Conservation (phyloP, 2,329 filamentous ascomycete genomes). For the Fusarium duplospermum region DNA sequence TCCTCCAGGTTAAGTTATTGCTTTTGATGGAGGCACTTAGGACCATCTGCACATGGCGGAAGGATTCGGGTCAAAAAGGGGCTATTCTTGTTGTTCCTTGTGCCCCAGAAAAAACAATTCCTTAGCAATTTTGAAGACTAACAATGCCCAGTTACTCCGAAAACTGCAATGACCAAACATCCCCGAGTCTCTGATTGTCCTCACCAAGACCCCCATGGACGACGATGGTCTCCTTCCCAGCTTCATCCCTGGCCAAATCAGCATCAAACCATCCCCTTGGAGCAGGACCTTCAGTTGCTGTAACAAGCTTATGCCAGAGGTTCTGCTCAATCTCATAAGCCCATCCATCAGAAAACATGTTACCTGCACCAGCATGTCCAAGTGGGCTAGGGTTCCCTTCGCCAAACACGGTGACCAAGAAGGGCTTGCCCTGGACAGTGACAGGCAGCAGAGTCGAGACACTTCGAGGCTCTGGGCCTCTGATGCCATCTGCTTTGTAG, state of each 20-base stretch:
- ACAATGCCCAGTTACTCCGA: not conserved
- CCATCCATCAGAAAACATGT: constrained; percentile 56
- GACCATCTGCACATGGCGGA: not conserved
- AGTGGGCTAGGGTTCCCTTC: constrained; percentile 52
- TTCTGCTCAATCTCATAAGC: constrained; percentile 50
- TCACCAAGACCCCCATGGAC: constrained; percentile 55
- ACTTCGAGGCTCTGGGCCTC: constrained; percentile 48
- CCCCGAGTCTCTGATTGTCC: constrained; percentile 52
- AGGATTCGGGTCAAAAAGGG: not conserved
- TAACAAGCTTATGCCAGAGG: constrained; percentile 44
- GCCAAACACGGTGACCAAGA: constrained; percentile 54
- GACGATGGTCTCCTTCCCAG: constrained; percentile 41
- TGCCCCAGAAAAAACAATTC: not conserved
- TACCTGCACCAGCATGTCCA: constrained; percentile 55
- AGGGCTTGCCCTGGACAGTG: constrained; percentile 29
- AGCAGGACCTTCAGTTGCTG: constrained; percentile 41
- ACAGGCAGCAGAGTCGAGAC: constrained; percentile 46
- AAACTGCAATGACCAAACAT: constrained; percentile 47
- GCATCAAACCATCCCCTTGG: constrained; percentile 56
- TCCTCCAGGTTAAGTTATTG: not conserved
- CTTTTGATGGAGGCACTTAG: not conserved
- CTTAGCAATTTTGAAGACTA: not conserved
- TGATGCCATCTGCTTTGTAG: constrained; percentile 42
- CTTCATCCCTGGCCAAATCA: constrained; percentile 38
- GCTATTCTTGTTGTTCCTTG: not conserved